Evolutionary conservation across 1,284 basidiomycete species (phyloP), one percentile per base, ranked within the genome.

Genomic region (Pholiota adiposa): DNA sequence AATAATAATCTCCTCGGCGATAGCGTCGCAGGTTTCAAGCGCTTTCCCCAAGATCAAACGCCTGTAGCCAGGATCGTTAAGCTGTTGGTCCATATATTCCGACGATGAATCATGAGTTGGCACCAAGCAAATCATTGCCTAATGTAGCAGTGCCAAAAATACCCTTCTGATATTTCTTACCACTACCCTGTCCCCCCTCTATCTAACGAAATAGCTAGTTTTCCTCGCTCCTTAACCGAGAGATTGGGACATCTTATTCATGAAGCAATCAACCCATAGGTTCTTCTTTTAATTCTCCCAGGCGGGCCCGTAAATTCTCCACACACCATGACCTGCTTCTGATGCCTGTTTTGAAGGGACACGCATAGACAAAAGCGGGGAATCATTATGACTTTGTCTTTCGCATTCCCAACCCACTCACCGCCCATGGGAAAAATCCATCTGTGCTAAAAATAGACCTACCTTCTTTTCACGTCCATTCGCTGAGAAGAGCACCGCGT

Each of bases 1-100:
- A n/a, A n/a, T 55, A 36, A 33, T 19, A 36, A 55, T 48, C 43
- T 46, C 54, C 54, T 55, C 54, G 54, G 54, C 33, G 54, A 55
- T 55, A 44, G 7, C 29, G 14, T 36, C 41, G n/a, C 19, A n/a
- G 18, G 21, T 12, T 9, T 43, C 19, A 23, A 43, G 41, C 19
- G 7, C n/a, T 7, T 27, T 21, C n/a, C 40, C 19, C n/a, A 46
- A 46, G 21, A 46, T 38, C 16, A 14, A 23, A 46, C 25, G 12
- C 44, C 12, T 23, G 16, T 14, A 46, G 23, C 23, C 44, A 46
- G 23, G 23, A 27, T 44, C 12, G 23, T 46, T 4, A 46, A 25
- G 21, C 12, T 46, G 44, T 46, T 46, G 44, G 44, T 46, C 44
- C 44, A 46, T 46, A 46, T 46, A 46, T 46, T 14, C 44, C 18